These are phyloP conservation scores for Halophytophthora batemanensis DNA, from an alignment of 352 stramenopile genomes.

Conservation along the genomic window DNA sequence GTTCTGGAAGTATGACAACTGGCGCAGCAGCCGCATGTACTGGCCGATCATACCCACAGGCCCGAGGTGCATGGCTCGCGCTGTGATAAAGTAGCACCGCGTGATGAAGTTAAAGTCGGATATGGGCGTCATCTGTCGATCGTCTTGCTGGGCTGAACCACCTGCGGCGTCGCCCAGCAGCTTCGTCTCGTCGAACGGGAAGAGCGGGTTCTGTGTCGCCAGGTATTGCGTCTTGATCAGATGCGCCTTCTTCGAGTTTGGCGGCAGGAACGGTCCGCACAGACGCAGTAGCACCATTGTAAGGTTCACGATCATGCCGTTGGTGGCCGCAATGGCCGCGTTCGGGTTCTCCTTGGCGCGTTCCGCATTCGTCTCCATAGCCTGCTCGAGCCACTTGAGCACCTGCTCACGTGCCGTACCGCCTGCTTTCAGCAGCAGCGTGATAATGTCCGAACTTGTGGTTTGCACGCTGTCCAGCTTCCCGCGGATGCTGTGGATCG, in stretches of 20 bases:
- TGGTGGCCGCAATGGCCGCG: constrained; percentile 51
- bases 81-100: constrained; percentile 95
- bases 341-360: constrained; percentile 81
- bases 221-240: constrained; percentile 69
- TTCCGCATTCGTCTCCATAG: constrained; percentile 68
- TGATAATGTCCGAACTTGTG: constrained; percentile 59
- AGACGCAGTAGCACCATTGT: constrained; percentile 72
- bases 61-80: constrained; percentile 90
- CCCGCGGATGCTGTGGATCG: constrained; percentile 53
- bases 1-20: constrained; percentile 87
- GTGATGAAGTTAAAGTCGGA: constrained; percentile 95
- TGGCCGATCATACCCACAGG: constrained; percentile 81
- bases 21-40: constrained; percentile 86
- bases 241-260: constrained; percentile 69
- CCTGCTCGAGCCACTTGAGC: constrained; percentile 74
- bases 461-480: constrained; percentile 72
- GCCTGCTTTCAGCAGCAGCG: constrained; percentile 63
- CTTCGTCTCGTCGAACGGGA: constrained; percentile 63
- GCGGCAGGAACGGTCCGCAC: constrained; percentile 79
- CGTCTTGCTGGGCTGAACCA: constrained; percentile 13
- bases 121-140: constrained; percentile 16
- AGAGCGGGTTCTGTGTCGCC: constrained; percentile 45
- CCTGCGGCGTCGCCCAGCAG: constrained; percentile 29
- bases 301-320: constrained; percentile 81
- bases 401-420: constrained; percentile 53